Percentiles rank a stretch among this genome's conserved stretches.
phyloP scores from a whole-genome alignment of 352 stramenopile species.

The Phytophthora tentaculata region DNA sequence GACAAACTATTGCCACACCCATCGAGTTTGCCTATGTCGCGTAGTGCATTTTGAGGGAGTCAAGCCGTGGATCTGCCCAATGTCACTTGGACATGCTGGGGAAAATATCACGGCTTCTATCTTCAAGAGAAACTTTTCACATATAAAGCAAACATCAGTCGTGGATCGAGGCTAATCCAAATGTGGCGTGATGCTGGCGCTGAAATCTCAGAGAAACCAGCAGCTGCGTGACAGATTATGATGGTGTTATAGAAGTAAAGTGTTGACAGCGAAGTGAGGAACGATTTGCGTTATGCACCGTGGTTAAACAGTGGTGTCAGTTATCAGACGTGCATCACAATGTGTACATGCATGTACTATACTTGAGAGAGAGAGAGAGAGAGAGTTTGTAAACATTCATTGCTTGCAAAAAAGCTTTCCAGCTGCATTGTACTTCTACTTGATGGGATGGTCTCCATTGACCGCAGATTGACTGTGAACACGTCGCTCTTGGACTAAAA shows the following conservation, averaged over 20 bases:
- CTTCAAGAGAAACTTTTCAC: not conserved
- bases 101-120: too few relatives aligned
- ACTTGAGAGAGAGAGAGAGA: too few relatives aligned
- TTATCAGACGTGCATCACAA: too few relatives aligned
- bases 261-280: not conserved
- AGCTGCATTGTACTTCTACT: constrained; percentile 2
- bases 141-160: not conserved
- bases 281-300: too few relatives aligned
- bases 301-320: too few relatives aligned
- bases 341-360: not conserved
- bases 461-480: not conserved
- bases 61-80: too few relatives aligned
- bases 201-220: not conserved
- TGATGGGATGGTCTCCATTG: not conserved
- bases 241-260: not conserved
- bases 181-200: not conserved
- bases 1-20: too few relatives aligned
- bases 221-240: not conserved
- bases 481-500: constrained; percentile 1
- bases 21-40: too few relatives aligned
- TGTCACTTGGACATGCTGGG: too few relatives aligned
- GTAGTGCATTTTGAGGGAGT: too few relatives aligned
- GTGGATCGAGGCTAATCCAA: not conserved
- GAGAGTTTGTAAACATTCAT: not conserved
- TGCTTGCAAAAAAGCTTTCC: not conserved